Conservation (phyloP, 306 rosid genomes). For the Gynostemma pentaphyllum region DNA sequence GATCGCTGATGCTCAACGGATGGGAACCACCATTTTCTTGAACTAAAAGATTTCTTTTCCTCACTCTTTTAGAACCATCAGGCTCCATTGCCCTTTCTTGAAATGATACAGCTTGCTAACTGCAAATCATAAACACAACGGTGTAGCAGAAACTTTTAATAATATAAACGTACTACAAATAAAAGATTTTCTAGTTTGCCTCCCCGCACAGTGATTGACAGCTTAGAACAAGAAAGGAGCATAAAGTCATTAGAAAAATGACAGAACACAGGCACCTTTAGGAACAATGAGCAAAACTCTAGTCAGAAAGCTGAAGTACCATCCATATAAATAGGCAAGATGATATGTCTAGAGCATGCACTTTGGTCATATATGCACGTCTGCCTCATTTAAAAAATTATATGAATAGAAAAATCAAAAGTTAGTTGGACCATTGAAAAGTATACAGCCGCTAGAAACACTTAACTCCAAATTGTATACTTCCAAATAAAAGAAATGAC, state of each 20-base stretch:
- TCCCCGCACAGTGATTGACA: neutral
- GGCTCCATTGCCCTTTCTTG: conserved; percentile 46
- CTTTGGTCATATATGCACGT: neutral
- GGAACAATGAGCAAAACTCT: neutral
- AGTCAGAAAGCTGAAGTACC: neutral
- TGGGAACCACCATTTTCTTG: conserved; percentile 60
- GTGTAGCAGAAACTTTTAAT: neutral
- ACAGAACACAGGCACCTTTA: conserved; percentile 4
- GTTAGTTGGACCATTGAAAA: conserved; percentile 9
- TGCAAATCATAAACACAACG: conserved; percentile 20
- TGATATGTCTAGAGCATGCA: neutral
- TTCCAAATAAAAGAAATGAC: conserved; percentile 9
- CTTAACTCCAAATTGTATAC: neutral
- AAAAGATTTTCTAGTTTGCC: neutral
- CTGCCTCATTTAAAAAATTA: neutral
- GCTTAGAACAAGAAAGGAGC: conserved; percentile 1
- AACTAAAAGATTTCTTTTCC: conserved; percentile 32
- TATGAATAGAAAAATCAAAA: conserved; percentile 1
- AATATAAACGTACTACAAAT: neutral
- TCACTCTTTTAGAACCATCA: conserved; percentile 48
- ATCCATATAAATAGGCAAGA: conserved; percentile 7
- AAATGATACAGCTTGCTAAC: conserved; percentile 29
- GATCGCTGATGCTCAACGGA: conserved; percentile 35
- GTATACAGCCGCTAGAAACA: neutral
- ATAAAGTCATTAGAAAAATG: neutral